Evolutionary conservation across 208 protist genomes (phyloP), one percentile per base, ranked within the genome.

Genomic region (Wallacemonas sp.): DNA sequence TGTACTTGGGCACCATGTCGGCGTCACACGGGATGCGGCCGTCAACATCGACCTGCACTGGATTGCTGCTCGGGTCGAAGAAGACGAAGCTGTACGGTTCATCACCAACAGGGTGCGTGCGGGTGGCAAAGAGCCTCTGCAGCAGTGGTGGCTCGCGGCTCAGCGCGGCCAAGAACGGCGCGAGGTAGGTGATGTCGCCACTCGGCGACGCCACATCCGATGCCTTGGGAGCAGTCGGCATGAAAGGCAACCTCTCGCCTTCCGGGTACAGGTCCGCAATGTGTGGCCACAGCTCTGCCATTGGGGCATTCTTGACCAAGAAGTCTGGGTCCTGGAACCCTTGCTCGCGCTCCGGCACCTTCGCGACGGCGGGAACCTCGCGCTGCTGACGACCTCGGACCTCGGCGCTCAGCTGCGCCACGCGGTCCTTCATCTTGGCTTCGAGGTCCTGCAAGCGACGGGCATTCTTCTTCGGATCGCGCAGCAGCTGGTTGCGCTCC

Each of bases 281-380:
- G 32, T 86, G 82, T 39, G 76, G 76, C 87, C 90, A 95, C 69
- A 78, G 38, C 57, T 85, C 80, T 1, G 85, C 90, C 8, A 85
- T 56, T 55, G 87, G 71, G 54, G 74, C 63, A 56, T 93, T 95
- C 5, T 63, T 48, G n/a, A 72, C 78, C 68, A 91, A 83, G 58
- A 95, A 95, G 56, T 92, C 83, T 36, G 39, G 52, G 65, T 95
- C 90, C 52, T 87, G 82, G 83, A 83, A 95, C 14, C 90, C 90
- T 12, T 61, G 75, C 2, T 33, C 52, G 3, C 52, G 52, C 30
- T 58, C 52, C 16, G 26, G 52, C 2, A 24, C 29, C 52, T 9
- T 52, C 47, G 32, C 27, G 29, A 58, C 52, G 32, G 52, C 14
- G 4, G 52, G 30, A 24, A 41, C 29, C 32, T 33, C 52, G 6